Conservation (phyloP, 768 basidiomycete genomes). For the Tephrocybe sp. region DNA sequence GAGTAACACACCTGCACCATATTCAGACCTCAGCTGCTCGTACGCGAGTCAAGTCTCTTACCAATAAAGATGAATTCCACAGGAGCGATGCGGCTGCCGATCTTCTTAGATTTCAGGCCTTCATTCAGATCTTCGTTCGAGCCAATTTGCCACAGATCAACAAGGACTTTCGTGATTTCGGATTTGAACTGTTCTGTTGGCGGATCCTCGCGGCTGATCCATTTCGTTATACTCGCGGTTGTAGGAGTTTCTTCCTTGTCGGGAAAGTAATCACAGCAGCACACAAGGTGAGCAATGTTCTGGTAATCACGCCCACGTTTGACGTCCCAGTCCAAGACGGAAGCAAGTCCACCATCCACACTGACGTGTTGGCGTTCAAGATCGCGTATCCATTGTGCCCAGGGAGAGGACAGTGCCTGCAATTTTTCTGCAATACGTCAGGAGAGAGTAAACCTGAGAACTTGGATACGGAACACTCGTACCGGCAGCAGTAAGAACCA, state of each 20-base stretch:
- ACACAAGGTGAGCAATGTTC: slow-evolving; percentile 68
- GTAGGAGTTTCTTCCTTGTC: slow-evolving; percentile 50
- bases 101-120: slow-evolving; percentile 51
- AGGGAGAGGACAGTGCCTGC: slow-evolving; percentile 73
- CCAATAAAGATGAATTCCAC: slow-evolving; percentile 83
- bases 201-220: slow-evolving; percentile 39
- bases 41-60: slow-evolving; percentile 27
- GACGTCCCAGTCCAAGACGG: slow-evolving; percentile 60
- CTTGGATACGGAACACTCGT: slow-evolving; percentile 12
- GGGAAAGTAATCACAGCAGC: slow-evolving; percentile 59
- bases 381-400: slow-evolving; percentile 63
- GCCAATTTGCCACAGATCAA: slow-evolving; percentile 56
- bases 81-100: slow-evolving; percentile 65
- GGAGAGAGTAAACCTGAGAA: not conserved
- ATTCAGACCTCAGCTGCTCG: not conserved
- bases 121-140: slow-evolving; percentile 33
- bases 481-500: slow-evolving; percentile 75
- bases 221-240: slow-evolving; percentile 55
- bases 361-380: slow-evolving; percentile 59
- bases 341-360: slow-evolving; percentile 57
- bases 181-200: slow-evolving; percentile 52
- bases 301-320: slow-evolving; percentile 78
- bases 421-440: slow-evolving; percentile 58
- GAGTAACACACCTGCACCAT: slow-evolving; percentile 59
- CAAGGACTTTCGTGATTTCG: slow-evolving; percentile 53